Conservation (phyloP, 306 rosid genomes). For the Cucumis hystrix region DNA sequence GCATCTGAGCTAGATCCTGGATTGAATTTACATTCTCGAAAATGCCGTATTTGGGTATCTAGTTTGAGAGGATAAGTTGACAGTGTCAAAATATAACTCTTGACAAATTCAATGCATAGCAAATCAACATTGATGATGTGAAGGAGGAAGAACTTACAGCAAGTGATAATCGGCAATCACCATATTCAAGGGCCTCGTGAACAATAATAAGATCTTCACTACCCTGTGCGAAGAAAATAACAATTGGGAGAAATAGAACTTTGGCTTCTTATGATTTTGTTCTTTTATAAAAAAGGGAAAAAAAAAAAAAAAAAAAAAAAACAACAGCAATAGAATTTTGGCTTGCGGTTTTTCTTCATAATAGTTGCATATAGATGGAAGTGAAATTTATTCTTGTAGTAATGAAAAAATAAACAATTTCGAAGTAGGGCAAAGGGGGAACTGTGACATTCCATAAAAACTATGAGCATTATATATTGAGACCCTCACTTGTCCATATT, state of each 20-base stretch:
- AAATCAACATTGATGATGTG: not conserved
- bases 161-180: conserved; percentile 69
- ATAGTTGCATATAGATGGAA: not conserved
- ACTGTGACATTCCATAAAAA: not conserved
- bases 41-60: conserved; percentile 82
- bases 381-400: not conserved
- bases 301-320: too few species aligned
- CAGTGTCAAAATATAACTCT: not conserved
- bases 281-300: too few species aligned
- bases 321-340: not conserved
- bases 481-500: conserved; percentile 52
- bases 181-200: conserved; percentile 81
- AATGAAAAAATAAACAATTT: not conserved
- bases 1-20: conserved; percentile 67
- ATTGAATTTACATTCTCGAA: conserved; percentile 77
- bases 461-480: not conserved
- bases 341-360: not conserved
- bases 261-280: not conserved
- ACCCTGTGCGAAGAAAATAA: conserved; percentile 27
- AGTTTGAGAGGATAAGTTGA: conserved; percentile 19
- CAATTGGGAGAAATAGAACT: not conserved
- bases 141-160: conserved; percentile 48
- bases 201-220: conserved; percentile 64
- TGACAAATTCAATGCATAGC: not conserved
- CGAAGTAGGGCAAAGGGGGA: not conserved